phyloP scores from a whole-genome alignment of 2,329 filamentous ascomycete genomes.

The Fusarium caatingaense region DNA sequence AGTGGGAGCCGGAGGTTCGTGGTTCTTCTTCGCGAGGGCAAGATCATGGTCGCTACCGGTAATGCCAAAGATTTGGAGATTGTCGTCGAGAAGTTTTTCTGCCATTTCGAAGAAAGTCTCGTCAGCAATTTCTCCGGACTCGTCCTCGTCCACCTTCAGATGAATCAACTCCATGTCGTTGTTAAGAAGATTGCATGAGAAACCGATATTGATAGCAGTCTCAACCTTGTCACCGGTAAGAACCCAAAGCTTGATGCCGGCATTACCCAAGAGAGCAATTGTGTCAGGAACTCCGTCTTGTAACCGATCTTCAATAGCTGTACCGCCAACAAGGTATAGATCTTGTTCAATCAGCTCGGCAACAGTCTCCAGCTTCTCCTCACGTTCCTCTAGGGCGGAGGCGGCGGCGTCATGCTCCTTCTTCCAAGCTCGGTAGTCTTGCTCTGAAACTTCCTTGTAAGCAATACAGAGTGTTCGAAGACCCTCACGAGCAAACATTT shows the following conservation, averaged over 20 bases:
- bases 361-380: conserved; percentile 91
- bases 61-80: conserved; percentile 79
- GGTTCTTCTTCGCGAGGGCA: conserved; percentile 79
- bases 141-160: conserved; percentile 84
- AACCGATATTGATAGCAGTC: conserved; percentile 99
- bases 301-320: conserved; percentile 95
- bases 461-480: conserved; percentile 95
- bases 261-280: conserved; percentile 88
- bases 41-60: conserved; percentile 90
- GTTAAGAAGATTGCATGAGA: conserved; percentile 96
- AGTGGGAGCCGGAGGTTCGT: conserved; percentile 86
- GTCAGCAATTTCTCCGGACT: conserved; percentile 60
- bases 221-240: conserved; percentile 98
- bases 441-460: conserved; percentile 80
- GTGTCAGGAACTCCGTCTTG: conserved; percentile 98
- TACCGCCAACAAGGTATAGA: conserved; percentile 87
- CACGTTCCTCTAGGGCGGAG: conserved; percentile 83
- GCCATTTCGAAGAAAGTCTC: conserved; percentile 67
- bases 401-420: conserved; percentile 89
- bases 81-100: conserved; percentile 77
- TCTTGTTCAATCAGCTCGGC: conserved; percentile 93
- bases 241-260: conserved; percentile 99
- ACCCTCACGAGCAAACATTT: conserved; percentile 96
- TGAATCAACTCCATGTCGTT: conserved; percentile 98
- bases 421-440: conserved; percentile 89